Evolutionary conservation across 805 yeast species (phyloP).

Genomic region (Metschnikowia koreensis): DNA sequence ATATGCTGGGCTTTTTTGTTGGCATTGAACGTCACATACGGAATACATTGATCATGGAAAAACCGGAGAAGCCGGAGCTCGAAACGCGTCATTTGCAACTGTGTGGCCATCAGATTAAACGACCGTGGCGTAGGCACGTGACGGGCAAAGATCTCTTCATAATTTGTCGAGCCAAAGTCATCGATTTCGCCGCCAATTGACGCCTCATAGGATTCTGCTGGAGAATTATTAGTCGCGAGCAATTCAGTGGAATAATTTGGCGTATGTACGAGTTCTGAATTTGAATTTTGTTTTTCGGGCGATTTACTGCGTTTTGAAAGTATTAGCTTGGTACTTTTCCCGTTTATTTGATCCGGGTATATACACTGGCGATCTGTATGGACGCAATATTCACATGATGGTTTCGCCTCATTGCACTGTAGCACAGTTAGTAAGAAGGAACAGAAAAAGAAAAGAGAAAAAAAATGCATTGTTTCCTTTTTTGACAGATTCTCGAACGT

Average conservation of each 20-base stretch:
- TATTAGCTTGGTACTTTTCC: no score
- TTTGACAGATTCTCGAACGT: conserved; percentile 10
- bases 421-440: conserved; percentile 13
- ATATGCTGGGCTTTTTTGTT: conserved; percentile 20
- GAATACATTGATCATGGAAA: conserved; percentile 29
- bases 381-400: conserved; percentile 33
- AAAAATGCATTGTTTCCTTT: background rate
- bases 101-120: conserved; percentile 20
- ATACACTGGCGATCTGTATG: conserved; percentile 27
- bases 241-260: background rate
- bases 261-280: background rate
- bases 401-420: conserved; percentile 33
- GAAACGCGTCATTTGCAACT: conserved; percentile 21
- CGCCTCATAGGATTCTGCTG: conserved; percentile 1
- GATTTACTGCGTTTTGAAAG: background rate
- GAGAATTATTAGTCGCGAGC: background rate
- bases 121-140: conserved; percentile 4
- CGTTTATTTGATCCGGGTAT: conserved; percentile 16
- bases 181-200: background rate
- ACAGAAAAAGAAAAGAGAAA: background rate
- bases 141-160: background rate
- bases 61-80: conserved; percentile 28
- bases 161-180: background rate
- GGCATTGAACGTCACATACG: conserved; percentile 26
- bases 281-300: background rate